A percentile compares a stretch with the other conserved stretches of the same genome.
phyloP scores from a whole-genome alignment of 2,329 filamentous ascomycete species.

The Apiospora pterosperma region DNA sequence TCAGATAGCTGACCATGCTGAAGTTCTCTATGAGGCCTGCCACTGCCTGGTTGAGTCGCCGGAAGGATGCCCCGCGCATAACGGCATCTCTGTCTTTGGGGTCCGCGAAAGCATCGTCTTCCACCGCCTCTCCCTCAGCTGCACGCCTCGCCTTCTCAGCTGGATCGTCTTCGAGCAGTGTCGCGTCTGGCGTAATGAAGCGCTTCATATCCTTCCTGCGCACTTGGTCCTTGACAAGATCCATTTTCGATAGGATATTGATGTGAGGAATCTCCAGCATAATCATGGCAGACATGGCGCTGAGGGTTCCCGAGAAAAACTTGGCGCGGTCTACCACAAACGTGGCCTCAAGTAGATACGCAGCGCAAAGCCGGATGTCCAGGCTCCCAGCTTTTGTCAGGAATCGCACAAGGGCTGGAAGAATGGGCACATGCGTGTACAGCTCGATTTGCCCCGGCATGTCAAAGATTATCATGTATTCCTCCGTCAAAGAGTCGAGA shows the following conservation, averaged over 20 bases:
- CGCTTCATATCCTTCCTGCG: constrained; percentile 84
- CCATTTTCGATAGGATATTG: constrained; percentile 97
- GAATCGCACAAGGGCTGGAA: constrained; percentile 80
- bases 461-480: constrained; percentile 96
- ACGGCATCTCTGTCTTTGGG: constrained; percentile 64
- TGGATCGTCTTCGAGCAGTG: constrained; percentile 77
- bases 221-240: constrained; percentile 86
- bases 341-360: constrained; percentile 91
- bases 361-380: constrained; percentile 87
- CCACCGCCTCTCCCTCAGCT: constrained; percentile 34
- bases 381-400: constrained; percentile 75
- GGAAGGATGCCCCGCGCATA: constrained; percentile 80
- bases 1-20: constrained; percentile 94
- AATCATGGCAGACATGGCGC: constrained; percentile 98
- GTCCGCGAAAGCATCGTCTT: constrained; percentile 53
- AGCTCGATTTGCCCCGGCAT: constrained; percentile 99
- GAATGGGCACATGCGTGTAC: constrained; percentile 92
- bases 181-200: constrained; percentile 83
- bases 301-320: constrained; percentile 93
- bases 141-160: constrained; percentile 44
- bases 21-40: constrained; percentile 93
- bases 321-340: constrained; percentile 96
- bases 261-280: constrained; percentile 97
- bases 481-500: constrained; percentile 77
- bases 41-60: constrained; percentile 80